Base-by-base conservation (phyloP, 108 stramenopile genomes). In the Nitzschia sp. region DNA sequence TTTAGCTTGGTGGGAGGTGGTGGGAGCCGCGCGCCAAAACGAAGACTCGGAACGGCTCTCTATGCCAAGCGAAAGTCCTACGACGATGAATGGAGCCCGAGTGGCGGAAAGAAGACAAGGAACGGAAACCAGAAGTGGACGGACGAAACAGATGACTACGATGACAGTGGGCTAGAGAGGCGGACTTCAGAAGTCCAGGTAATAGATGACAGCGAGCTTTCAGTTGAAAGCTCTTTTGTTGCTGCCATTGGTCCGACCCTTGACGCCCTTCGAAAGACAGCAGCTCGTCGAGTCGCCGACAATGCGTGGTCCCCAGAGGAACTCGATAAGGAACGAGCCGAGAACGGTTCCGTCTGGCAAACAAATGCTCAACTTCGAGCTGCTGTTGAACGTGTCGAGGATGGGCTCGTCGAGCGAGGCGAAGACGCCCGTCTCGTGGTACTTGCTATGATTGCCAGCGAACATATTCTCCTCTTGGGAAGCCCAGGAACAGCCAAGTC, bases 401-500 rank as follows among this genome's bases (percentile, higher is more conserved):
- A 76, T n/a, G 87, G 82, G 4, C 72, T 92, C 30, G 81, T 92
- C 13, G 91, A 92, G 76, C 46, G 91, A 61, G 72, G 79, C 18
- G 82, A 76, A 64, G 86, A 92, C 46, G 66, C 85, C 27, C 71
- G 76, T 28, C 79, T 92, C 23, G 83, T 87, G 24, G 79, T 92
- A 0, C 75, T 92, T 21, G 81, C 76, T 13, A 64, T 87, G 77
- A 29, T 87, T 18, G 86, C 86, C 30, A 70, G 77, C 38, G 91
- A 92, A 33, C 91, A 92, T 48, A 72, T 89, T 28, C 57, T 92
- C 0, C 72, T 92, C 21, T 47, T 87, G 18, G 86, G 89, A 0
- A 67, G 70, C 0, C 85, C 86, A 1, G 84, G 86, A 35, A 85
- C 84, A 23, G 68, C 35, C 13, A 85, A 87, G 60, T 72, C 70